Conservation (phyloP, 1,284 basidiomycete species). For the Trichosporon coremiiforme region DNA sequence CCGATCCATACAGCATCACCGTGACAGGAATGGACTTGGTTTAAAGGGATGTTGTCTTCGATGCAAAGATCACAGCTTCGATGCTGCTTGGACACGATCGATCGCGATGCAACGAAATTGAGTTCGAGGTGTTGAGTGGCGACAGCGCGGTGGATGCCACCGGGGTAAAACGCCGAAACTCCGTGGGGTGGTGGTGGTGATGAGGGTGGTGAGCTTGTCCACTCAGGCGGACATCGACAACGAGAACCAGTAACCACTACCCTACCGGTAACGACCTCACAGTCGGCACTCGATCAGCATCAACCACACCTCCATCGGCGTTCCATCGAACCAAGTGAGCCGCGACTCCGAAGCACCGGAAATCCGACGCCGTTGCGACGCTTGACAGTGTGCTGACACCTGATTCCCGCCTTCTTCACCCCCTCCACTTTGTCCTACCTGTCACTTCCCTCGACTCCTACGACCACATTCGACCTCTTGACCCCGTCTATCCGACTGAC, state of each 20-base stretch:
- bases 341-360: constrained; percentile 2
- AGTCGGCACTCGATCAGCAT: constrained; percentile 15
- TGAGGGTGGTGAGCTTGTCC: constrained; percentile 11
- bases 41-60: not conserved
- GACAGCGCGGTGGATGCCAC: not conserved
- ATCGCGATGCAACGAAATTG: not conserved
- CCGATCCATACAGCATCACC: not conserved
- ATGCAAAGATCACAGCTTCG: not conserved
- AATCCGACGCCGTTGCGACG: constrained; percentile 8
- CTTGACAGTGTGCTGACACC: constrained; percentile 14
- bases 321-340: constrained; percentile 20
- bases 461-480: constrained; percentile 7
- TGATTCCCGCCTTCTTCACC: constrained; percentile 8
- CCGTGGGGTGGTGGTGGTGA: constrained; percentile 8
- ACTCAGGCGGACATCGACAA: constrained; percentile 16
- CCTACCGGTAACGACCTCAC: constrained; percentile 17
- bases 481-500: not conserved
- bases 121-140: constrained; percentile 19
- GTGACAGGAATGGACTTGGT: not conserved
- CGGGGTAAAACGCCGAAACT: constrained; percentile 20
- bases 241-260: constrained; percentile 15
- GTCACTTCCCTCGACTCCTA: not conserved
- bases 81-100: not conserved
- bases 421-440: constrained; percentile 9
- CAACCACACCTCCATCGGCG: not conserved